Conservation (phyloP, 305 asterid genomes). For the Rubia peregrina region DNA sequence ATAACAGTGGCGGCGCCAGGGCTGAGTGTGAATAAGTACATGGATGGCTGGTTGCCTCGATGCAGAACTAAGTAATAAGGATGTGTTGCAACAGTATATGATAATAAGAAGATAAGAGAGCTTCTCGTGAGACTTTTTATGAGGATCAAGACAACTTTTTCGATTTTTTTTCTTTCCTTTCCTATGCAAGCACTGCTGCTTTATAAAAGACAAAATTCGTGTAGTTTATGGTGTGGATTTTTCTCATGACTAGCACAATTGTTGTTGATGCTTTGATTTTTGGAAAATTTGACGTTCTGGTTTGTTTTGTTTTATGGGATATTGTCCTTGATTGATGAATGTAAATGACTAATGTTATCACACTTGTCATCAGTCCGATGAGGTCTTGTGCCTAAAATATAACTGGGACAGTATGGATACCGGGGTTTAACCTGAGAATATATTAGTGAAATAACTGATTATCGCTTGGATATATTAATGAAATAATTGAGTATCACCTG, state of each 20-base stretch:
- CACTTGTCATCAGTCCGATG: too few species aligned
- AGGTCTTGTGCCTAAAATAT: too few species aligned
- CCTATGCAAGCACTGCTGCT: not conserved
- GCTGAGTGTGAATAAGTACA: slow-evolving; percentile 58
- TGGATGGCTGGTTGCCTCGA: slow-evolving; percentile 53
- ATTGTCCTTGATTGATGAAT: too few species aligned
- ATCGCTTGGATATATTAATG: too few species aligned
- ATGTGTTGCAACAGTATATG: not conserved
- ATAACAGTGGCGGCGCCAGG: slow-evolving; percentile 57
- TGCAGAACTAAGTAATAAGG: not conserved
- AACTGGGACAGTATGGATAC: too few species aligned
- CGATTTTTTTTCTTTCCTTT: not conserved
- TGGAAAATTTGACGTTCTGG: too few species aligned
- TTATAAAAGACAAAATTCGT: not conserved
- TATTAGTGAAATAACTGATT: too few species aligned
- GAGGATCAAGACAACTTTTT: not conserved
- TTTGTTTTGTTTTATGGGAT: too few species aligned
- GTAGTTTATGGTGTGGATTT: slow-evolving; percentile 13
- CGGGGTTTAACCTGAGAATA: too few species aligned
- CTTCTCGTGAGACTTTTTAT: not conserved
- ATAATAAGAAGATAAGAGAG: slow-evolving; percentile 8
- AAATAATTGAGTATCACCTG: too few species aligned
- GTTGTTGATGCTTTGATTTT: not conserved
- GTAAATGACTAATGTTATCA: too few species aligned
- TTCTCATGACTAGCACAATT: slow-evolving; percentile 1